Evolutionary conservation across 257 asterid genomes (phyloP).

Genomic region (Nicotiana obtusifolia): DNA sequence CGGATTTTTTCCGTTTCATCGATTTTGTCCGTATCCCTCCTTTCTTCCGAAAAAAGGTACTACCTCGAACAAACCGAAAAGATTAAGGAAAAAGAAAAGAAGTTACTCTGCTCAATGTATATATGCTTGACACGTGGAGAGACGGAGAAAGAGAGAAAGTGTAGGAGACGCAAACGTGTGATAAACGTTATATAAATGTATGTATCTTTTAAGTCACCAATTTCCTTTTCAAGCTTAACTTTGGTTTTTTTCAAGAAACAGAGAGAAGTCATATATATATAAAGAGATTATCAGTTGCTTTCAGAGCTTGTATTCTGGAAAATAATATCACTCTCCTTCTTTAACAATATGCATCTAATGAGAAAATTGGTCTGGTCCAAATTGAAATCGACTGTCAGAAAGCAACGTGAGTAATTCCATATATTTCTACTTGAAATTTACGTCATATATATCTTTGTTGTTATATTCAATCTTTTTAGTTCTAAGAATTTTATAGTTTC

Average conservation of each 20-base stretch:
- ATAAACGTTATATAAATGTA: not conserved
- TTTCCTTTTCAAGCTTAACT: not conserved
- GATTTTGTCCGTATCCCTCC: too few relatives aligned
- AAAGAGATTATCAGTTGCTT: not conserved
- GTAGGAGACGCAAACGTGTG: constrained; percentile 26
- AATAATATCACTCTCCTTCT: not conserved
- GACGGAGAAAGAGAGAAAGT: constrained; percentile 21
- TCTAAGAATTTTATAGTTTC: not conserved
- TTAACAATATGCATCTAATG: constrained; percentile 14
- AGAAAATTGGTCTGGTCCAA: constrained; percentile 22
- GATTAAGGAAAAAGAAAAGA: not conserved
- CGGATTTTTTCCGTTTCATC: too few relatives aligned
- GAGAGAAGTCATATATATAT: constrained; percentile 6
- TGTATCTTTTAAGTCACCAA: not conserved
- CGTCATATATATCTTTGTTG: not conserved
- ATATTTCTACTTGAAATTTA: too few relatives aligned
- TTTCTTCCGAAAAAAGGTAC: too few relatives aligned
- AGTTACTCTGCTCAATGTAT: not conserved
- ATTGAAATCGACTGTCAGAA: constrained; percentile 19
- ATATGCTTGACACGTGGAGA: constrained; percentile 19
- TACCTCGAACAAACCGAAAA: not conserved
- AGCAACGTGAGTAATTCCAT: constrained; percentile 29
- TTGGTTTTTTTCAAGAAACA: not conserved
- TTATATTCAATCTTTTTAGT: not conserved
- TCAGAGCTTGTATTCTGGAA: not conserved